These are phyloP conservation scores for Leishmania tarentolae DNA, from an alignment of 208 protist species.

Conservation along the genomic window DNA sequence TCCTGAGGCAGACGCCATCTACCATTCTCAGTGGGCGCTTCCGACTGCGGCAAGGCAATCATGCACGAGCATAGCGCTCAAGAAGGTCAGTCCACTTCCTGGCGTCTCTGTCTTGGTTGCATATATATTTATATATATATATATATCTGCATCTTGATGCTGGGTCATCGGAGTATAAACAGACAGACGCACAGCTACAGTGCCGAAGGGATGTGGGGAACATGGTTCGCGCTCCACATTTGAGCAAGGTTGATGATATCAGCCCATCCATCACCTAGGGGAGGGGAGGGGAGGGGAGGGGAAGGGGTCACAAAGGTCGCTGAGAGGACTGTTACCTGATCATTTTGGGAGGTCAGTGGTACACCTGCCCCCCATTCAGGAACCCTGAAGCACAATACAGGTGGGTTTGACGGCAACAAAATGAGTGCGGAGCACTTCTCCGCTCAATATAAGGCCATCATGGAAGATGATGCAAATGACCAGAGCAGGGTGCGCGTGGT, in stretches of 20 bases:
- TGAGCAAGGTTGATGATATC: background rate
- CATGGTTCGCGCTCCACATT: background rate
- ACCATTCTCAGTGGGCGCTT: background rate
- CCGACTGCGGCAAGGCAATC: background rate
- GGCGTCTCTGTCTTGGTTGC: background rate
- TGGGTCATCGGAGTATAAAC: background rate
- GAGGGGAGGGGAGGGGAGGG: background rate
- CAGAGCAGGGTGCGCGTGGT: background rate
- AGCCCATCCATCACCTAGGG: background rate
- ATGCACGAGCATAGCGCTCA: background rate
- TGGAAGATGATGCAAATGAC: background rate
- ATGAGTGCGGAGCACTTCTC: background rate
- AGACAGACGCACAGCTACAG: background rate
- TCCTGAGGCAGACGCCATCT: background rate
- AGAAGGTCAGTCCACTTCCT: background rate
- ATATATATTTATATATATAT: background rate
- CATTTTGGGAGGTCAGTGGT: background rate
- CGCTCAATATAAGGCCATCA: background rate
- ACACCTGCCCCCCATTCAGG: background rate
- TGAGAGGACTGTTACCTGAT: background rate
- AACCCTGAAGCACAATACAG: background rate
- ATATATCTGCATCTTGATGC: background rate
- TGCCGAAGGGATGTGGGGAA: background rate
- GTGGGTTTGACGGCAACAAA: background rate
- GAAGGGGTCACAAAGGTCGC: background rate